Base-by-base conservation (phyloP, 2,329 filamentous ascomycete genomes). In the Hypoxylon sp. region DNA sequence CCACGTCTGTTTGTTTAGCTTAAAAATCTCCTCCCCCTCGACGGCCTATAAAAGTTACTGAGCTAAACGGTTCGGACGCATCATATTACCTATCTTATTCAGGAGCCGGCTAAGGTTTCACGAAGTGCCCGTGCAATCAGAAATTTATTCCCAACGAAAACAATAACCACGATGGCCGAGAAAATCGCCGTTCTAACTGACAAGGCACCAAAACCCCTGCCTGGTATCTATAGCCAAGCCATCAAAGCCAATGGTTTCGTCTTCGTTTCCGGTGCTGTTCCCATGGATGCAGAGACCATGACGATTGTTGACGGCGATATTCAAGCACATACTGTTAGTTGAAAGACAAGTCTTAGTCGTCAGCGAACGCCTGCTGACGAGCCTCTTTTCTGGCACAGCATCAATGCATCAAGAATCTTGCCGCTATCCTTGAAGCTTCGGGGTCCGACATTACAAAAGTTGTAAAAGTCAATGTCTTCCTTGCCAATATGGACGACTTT, bases 381-480 rank as follows among this genome's bases (percentile, higher is more conserved):
- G 59, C 53, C 24, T 39, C 37, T 56, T 46, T 46, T 39, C 24
- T 11, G 8, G 62, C 33, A 64, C 65, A 82, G 74, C 87, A 87
- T 72, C 86, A 87, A 75, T 92, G 88, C 84, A 91, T 91, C 82
- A 86, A 90, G 79, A 93, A 93, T 80, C 85, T 94, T 73, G 83
- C 85, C 62, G 90, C 90, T 33, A 89, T 94, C 67, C 84, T 94
- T 37, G 86, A 89, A 66, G 91, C 88, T 54, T 91, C 91, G 3
- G 91, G 91, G 17, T 89, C 87, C 39, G 85, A 82, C 62, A 83
- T 94, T 48, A 81, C 85, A 48, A 88, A 88, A 76, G 88, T 93
- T 22, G 89, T 93, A 76, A 92, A 93, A 83, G 89, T 91, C 67
- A 89, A 87, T 73, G 89, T 93, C 74, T 94, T 93, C 83, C 83